Base-by-base conservation (phyloP, 148 eudicot genomes). In the Suaeda aralocaspica region DNA sequence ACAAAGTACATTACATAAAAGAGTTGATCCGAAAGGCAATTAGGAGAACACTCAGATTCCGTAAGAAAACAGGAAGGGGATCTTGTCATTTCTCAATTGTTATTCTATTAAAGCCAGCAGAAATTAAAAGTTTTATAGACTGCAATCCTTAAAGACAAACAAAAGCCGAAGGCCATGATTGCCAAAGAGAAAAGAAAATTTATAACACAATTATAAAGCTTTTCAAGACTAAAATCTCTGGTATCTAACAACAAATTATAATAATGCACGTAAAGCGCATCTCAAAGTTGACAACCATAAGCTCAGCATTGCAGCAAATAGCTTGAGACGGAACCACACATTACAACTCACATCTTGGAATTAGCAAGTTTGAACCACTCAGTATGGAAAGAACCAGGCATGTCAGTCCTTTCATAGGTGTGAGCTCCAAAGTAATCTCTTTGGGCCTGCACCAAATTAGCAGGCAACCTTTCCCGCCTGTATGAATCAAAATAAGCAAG, bases 401-500 rank as follows among this genome's bases (percentile, higher is more conserved):
- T 68, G 76, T 89, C 95, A 74, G 72, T 76, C 79, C 97, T 87
- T 83, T 92, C 95, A 82, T 92, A 92, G 66, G 97, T 92, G 74
- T 92, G 95, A 76, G 96, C 96, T 70, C 96, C 96, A 72, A 90
- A 90, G 64, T 90, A 90, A 71, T 91, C 97, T 73, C 97, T 83
- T 77, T 91, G 97, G 64, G 97, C 94, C 79, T 92, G 97, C 58
- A 92, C 95, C 86, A 92, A 74, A 65, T 92, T 92, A 45, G 97
- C 97, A 58, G 97, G 97, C 67, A 89, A 68, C 36, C 87, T 77
- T 39, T 68, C 90, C 82, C 97, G 83, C 83, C 95, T 87, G 71
- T 92, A 92, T 0, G 97, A 81, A 79, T 92, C 97, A 72, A 92
- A 92, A 75, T 92, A 92, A 75, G 97, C 95, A 77, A 92, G 97